Base-by-base conservation (phyloP, 2,329 filamentous ascomycete species). In the Colletotrichum lupini region DNA sequence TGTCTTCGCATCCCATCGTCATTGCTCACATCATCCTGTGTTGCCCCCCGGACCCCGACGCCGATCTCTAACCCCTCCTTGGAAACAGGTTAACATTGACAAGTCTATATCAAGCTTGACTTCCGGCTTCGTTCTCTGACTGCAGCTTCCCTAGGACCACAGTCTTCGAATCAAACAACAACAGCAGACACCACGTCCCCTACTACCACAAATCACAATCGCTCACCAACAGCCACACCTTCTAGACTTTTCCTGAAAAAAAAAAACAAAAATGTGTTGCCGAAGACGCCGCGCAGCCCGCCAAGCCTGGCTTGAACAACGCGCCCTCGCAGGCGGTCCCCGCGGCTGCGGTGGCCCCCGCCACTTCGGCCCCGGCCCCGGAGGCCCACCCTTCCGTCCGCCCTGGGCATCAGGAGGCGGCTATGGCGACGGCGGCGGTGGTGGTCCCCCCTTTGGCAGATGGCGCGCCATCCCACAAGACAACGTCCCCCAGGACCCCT, bases 261-360 rank as follows among this genome's bases (percentile, higher is more conserved):
- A 32, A 32, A 32, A 9, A 32, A 32, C 30, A 32, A 11, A 32
- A 32, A 64, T 64, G 61, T 64, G 70, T 16, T 64, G 70, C 46
- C 58, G 68, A 57, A 69, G 32, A 69, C 70, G 70, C 35, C 70
- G 70, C 30, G 70, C 67, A 16, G 70, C 70, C 55, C 70, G 70
- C 12, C 53, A 61, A 14, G 70, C 70, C n/a, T 73, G 70, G 70
- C 42, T 73, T 26, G 70, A 73, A 56, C 66, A 70, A 28, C 70
- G 67, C 11, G 59, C 66, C 24, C 66, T 46, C 2, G 32, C 32
- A 35, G 59, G 35, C n/a, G 49, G 46, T 46, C 37, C 14, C 16
- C 42, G 70, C 11, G 55, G 30, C 64, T 63, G 69, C 30, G 55
- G 16, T n/a, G 19, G 59, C 49, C 12, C 35, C 35, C 55, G 66